phyloP scores from a whole-genome alignment of 2,329 filamentous ascomycete species.

The Aureobasidium sp. region DNA sequence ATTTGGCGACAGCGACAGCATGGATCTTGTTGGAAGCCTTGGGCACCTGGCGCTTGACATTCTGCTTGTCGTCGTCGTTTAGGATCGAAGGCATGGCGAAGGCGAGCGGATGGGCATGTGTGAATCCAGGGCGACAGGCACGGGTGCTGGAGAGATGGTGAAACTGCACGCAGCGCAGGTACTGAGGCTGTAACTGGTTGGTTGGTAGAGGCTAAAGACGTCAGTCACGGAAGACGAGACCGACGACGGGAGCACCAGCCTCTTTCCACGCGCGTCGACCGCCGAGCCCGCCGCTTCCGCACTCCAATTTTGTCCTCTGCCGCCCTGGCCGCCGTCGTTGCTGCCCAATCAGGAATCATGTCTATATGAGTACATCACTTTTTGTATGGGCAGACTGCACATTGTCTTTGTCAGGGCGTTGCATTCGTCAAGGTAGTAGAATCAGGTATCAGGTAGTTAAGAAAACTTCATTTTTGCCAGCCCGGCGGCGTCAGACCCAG shows the following conservation, averaged over 20 bases:
- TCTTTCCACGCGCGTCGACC: not conserved
- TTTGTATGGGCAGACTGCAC: not conserved
- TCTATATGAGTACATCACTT: not conserved
- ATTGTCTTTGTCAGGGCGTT: not conserved
- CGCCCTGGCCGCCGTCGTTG: not conserved
- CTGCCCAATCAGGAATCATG: not conserved
- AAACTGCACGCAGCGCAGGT: not conserved
- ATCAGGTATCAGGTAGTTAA: not conserved
- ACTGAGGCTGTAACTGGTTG: not conserved
- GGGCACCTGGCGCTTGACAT: conserved; percentile 86
- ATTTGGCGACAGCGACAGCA: conserved; percentile 82
- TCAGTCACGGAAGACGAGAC: not conserved
- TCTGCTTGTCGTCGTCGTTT: conserved; percentile 90
- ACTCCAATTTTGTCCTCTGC: conserved; percentile 5
- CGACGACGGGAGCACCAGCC: not conserved
- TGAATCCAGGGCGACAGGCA: not conserved
- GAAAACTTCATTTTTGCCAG: conserved; percentile 9
- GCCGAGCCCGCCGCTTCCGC: conserved; percentile 7
- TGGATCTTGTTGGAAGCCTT: conserved; percentile 97
- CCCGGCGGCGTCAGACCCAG: conserved; percentile 8
- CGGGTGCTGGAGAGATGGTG: not conserved
- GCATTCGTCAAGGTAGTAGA: not conserved
- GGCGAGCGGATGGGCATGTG: conserved; percentile 12
- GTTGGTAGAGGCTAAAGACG: not conserved
- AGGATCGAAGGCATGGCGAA: conserved; percentile 55